These are phyloP conservation scores for Ophioceras dolichostomum DNA, from an alignment of 2,329 filamentous ascomycete genomes.

Conservation along the genomic window DNA sequence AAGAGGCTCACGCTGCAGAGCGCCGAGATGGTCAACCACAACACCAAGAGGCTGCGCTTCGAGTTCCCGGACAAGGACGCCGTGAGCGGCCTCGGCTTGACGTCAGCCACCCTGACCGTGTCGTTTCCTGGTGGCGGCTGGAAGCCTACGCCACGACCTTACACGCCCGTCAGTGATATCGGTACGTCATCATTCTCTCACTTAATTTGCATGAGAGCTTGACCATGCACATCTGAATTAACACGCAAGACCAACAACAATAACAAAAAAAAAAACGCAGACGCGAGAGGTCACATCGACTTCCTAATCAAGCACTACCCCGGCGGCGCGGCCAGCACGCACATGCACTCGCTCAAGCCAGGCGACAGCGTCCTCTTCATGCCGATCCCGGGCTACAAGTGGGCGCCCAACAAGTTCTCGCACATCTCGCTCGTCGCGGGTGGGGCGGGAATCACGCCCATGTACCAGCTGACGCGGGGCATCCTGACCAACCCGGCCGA, in stretches of 20 bases:
- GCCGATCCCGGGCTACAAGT: constrained; percentile 42
- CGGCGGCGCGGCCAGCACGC: constrained; percentile 47
- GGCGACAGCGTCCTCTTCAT: constrained; percentile 49
- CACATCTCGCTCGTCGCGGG: constrained; percentile 56
- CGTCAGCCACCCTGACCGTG: constrained; percentile 46
- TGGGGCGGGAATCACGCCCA: constrained; percentile 60
- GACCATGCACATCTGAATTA: not conserved
- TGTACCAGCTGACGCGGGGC: constrained; percentile 50
- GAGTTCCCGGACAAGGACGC: constrained; percentile 33
- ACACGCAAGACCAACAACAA: constrained; percentile 1
- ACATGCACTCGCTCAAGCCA: constrained; percentile 53
- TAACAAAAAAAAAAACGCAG: constrained; percentile 16
- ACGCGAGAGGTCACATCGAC: constrained; percentile 46
- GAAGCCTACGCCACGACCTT: constrained; percentile 50
- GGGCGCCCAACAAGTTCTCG: constrained; percentile 25
- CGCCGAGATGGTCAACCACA: constrained; percentile 40
- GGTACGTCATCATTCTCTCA: constrained; percentile 22
- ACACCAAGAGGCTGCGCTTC: constrained; percentile 46
- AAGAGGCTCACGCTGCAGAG: constrained; percentile 36
- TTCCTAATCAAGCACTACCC: constrained; percentile 59
- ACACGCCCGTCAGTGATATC: constrained; percentile 48
- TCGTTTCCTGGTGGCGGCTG: constrained; percentile 44
- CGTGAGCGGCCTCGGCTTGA: constrained; percentile 34
- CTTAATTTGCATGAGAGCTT: no score
- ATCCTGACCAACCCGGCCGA: constrained; percentile 51